A percentile compares a stretch with the other conserved stretches of the same genome.
These are phyloP conservation scores for Neospermospora avenae DNA, from an alignment of 2,329 filamentous ascomycete species.

Conservation along the genomic window DNA sequence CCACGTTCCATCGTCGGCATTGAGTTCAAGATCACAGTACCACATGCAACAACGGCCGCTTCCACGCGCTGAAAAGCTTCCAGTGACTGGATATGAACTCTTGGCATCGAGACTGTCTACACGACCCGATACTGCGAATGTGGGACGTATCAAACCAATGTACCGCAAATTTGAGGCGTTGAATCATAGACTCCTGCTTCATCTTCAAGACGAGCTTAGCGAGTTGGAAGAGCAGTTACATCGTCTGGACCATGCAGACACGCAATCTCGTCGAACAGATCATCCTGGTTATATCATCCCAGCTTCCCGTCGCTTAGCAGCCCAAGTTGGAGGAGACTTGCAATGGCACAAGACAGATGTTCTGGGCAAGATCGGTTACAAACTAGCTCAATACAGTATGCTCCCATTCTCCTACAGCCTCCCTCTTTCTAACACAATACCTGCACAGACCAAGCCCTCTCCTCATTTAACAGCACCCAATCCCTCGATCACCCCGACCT, in stretches of 20 bases:
- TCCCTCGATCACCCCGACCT: slow-evolving; percentile 46
- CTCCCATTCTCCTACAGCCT: background rate
- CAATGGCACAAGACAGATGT: slow-evolving; percentile 59
- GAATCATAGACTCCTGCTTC: slow-evolving; percentile 77
- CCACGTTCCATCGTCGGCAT: slow-evolving; percentile 37
- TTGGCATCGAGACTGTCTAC: slow-evolving; percentile 53
- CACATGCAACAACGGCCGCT: slow-evolving; percentile 28
- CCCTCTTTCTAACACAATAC: background rate
- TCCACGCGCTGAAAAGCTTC: slow-evolving; percentile 41
- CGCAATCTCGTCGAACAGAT: slow-evolving; percentile 37
- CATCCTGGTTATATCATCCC: slow-evolving; percentile 42
- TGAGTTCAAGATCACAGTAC: slow-evolving; percentile 38
- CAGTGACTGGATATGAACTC: slow-evolving; percentile 58
- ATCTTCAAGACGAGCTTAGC: slow-evolving; percentile 80
- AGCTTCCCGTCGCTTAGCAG: slow-evolving; percentile 55
- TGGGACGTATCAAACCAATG: slow-evolving; percentile 49
- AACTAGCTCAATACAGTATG: slow-evolving; percentile 66
- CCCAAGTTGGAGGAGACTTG: slow-evolving; percentile 51
- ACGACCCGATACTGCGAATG: slow-evolving; percentile 22
- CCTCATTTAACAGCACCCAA: slow-evolving; percentile 54
- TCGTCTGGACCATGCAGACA: slow-evolving; percentile 59
- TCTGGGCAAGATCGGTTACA: slow-evolving; percentile 60
- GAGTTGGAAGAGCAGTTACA: slow-evolving; percentile 78
- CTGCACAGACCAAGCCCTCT: slow-evolving; percentile 52
- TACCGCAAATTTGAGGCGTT: slow-evolving; percentile 81